phyloP scores from a whole-genome alignment of 768 basidiomycete genomes.

The Boletus reticuloceps region DNA sequence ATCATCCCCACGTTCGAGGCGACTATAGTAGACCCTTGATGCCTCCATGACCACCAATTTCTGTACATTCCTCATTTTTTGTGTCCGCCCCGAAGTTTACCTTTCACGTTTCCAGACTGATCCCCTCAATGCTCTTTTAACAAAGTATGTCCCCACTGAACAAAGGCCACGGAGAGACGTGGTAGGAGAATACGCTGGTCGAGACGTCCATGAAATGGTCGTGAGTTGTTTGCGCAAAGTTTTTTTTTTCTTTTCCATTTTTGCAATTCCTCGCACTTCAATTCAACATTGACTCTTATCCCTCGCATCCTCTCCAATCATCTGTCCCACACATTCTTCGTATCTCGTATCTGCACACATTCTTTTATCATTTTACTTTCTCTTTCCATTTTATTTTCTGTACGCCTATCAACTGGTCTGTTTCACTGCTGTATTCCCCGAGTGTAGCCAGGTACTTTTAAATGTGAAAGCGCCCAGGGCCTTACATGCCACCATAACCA shows the following conservation, averaged over 20 bases:
- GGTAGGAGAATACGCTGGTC: slow-evolving; percentile 68
- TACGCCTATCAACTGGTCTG: slow-evolving; percentile 17
- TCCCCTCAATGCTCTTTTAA: slow-evolving; percentile 75
- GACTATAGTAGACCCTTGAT: background rate
- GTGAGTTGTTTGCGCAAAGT: slow-evolving; percentile 46
- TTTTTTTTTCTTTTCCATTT: background rate
- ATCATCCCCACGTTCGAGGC: slow-evolving; percentile 5
- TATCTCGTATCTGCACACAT: slow-evolving; percentile 20
- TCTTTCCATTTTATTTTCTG: slow-evolving; percentile 20
- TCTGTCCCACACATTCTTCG: slow-evolving; percentile 11
- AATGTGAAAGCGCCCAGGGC: slow-evolving; percentile 6
- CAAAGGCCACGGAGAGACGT: slow-evolving; percentile 70
- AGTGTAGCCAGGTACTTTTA: slow-evolving; percentile 21
- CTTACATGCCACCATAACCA: background rate
- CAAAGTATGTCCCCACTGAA: slow-evolving; percentile 82
- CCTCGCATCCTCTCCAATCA: slow-evolving; percentile 4
- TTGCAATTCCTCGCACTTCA: slow-evolving; percentile 4
- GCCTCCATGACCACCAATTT: slow-evolving; percentile 2
- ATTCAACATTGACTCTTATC: slow-evolving; percentile 6
- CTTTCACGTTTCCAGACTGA: slow-evolving; percentile 56
- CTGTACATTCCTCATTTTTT: background rate
- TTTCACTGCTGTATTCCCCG: slow-evolving; percentile 22
- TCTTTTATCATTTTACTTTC: slow-evolving; percentile 20
- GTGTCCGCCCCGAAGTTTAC: slow-evolving; percentile 3
- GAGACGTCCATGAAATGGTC: slow-evolving; percentile 76